Conservation (phyloP, 2,329 filamentous ascomycete genomes). For the Fusarium sp. region DNA sequence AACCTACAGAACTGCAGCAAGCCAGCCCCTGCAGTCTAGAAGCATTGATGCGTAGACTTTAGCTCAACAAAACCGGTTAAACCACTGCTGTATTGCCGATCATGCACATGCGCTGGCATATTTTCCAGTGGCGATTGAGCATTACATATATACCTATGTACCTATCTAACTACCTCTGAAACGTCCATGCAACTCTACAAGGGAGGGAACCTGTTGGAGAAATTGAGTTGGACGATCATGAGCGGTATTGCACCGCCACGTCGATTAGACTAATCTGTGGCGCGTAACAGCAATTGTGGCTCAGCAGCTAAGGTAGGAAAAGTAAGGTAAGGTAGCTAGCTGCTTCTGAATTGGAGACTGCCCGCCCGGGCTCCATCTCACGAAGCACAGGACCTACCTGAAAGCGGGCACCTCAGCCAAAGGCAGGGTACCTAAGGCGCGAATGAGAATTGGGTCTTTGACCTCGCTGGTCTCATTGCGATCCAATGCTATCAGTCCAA, state of each 20-base stretch:
- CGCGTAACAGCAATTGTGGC: conserved; percentile 16
- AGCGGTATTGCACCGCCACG: conserved; percentile 34
- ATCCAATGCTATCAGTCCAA: conserved; percentile 33
- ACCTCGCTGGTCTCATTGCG: conserved; percentile 33
- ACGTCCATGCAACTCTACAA: conserved; percentile 1
- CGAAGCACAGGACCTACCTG: background rate
- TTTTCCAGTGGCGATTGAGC: conserved; percentile 17
- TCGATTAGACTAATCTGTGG: conserved; percentile 10
- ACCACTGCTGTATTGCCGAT: conserved; percentile 22
- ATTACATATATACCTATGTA: background rate
- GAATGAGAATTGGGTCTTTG: conserved; percentile 35
- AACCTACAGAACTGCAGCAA: conserved; percentile 19
- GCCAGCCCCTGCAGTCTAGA: background rate
- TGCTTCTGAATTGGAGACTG: conserved; percentile 7
- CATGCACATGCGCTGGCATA: conserved; percentile 22
- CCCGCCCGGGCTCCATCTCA: conserved; percentile 11
- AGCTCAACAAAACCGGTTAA: conserved; percentile 21
- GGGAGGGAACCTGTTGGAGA: conserved; percentile 21
- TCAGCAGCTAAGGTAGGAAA: background rate
- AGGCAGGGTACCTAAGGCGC: conserved; percentile 26
- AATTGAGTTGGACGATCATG: background rate
- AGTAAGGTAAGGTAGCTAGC: background rate
- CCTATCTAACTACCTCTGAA: conserved; percentile 1
- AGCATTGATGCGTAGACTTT: conserved; percentile 3
- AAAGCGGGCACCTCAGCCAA: conserved; percentile 16